Percentiles rank a stretch among this genome's conserved stretches.
Evolutionary conservation across 495 filamentous ascomycete genomes (phyloP).

Genomic region (Penicillium paxilli): DNA sequence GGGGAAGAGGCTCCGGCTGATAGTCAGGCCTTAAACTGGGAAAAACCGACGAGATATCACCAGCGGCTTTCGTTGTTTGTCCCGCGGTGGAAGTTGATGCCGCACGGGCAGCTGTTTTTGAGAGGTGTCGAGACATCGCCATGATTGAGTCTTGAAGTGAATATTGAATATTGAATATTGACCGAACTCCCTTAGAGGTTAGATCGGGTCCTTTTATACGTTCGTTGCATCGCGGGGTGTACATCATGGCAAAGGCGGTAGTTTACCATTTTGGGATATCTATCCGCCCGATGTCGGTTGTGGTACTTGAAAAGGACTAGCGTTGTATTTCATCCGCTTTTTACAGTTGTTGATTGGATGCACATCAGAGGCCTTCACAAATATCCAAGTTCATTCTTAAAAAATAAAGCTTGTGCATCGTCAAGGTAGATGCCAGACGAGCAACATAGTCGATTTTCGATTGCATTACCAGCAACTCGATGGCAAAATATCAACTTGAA

Average conservation of each 20-base stretch:
- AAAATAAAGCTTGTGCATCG: too few species aligned
- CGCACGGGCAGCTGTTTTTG: slow-evolving; percentile 31
- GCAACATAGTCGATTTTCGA: too few species aligned
- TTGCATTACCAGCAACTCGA: too few species aligned
- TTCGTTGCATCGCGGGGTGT: slow-evolving; percentile 6
- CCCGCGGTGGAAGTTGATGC: slow-evolving; percentile 36
- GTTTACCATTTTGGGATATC: slow-evolving; percentile 2
- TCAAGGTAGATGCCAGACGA: too few species aligned
- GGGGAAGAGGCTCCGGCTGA: slow-evolving; percentile 61
- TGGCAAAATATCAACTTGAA: too few species aligned
- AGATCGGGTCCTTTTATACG: slow-evolving; percentile 2
- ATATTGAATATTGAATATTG: not conserved
- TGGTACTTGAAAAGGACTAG: not conserved
- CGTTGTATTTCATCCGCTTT: not conserved
- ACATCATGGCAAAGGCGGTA: not conserved
- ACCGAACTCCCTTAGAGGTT: not conserved
- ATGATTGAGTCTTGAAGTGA: not conserved
- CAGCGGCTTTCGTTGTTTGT: slow-evolving; percentile 49
- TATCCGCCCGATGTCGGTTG: slow-evolving; percentile 1
- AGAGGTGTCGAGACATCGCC: slow-evolving; percentile 4
- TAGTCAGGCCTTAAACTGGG: slow-evolving; percentile 71
- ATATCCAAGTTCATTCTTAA: too few species aligned
- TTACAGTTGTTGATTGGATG: not conserved
- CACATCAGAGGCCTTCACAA: not conserved
- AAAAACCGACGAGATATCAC: slow-evolving; percentile 84